A percentile compares a stretch with the other conserved stretches of the same genome.
Conservation (phyloP, 495 filamentous ascomycete genomes). For the Tuber aestivum region DNA sequence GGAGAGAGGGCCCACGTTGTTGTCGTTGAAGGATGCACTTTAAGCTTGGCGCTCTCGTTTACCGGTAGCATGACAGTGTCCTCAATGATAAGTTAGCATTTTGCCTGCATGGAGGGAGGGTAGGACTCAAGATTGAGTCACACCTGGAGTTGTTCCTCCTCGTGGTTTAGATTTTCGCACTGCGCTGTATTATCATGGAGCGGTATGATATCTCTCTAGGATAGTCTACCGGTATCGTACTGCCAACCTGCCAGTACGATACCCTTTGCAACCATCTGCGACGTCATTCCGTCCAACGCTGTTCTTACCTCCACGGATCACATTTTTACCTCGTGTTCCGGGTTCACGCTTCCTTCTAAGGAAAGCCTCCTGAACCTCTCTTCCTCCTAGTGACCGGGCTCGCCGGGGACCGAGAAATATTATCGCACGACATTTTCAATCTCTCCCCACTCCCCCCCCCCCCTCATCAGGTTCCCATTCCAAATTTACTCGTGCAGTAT, state of each 20-base stretch:
- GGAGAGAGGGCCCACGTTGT: not conserved
- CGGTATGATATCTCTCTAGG: too few species aligned
- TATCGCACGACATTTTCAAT: not conserved
- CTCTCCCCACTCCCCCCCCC: not conserved
- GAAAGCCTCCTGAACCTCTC: slow-evolving; percentile 9
- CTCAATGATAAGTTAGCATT: not conserved
- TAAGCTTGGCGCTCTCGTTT: not conserved
- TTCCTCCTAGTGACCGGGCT: not conserved
- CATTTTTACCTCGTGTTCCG: slow-evolving; percentile 28
- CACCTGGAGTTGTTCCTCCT: not conserved
- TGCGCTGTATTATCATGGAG: too few species aligned
- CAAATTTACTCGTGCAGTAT: not conserved
- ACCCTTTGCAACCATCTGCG: slow-evolving; percentile 21
- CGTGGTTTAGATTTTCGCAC: not conserved
- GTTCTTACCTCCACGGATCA: slow-evolving; percentile 11
- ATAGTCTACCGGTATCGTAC: not conserved
- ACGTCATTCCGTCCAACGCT: slow-evolving; percentile 28
- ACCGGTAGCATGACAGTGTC: not conserved
- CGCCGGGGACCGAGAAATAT: not conserved
- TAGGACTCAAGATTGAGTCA: not conserved
- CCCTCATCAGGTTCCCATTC: not conserved
- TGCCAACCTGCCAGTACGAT: not conserved
- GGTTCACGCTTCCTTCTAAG: slow-evolving; percentile 28
- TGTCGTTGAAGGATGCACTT: not conserved
- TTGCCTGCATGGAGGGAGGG: not conserved